A percentile compares a stretch with the other conserved stretches of the same genome.
Evolutionary conservation across 345 rosid genomes (phyloP).

Genomic region (Gossypium arboreum): DNA sequence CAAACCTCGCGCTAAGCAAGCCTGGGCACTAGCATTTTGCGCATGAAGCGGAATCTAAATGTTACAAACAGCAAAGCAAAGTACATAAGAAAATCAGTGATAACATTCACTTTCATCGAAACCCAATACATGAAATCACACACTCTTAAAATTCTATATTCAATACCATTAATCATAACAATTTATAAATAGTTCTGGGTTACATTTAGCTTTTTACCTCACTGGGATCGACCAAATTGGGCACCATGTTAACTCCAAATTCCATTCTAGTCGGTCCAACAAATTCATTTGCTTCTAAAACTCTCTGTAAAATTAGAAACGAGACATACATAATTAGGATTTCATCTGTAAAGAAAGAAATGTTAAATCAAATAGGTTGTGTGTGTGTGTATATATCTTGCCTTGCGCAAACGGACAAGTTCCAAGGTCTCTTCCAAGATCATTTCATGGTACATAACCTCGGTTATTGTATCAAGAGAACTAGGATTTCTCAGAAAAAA

Average conservation of each 20-base stretch:
- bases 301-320: not conserved
- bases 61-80: not conserved
- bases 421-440: conserved; percentile 12
- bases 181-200: not conserved
- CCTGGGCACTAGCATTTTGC: not conserved
- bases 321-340: not conserved
- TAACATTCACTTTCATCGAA: not conserved
- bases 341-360: not conserved
- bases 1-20: not conserved
- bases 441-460: not conserved
- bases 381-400: not conserved
- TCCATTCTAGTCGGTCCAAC: not conserved
- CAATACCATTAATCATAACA: too few relatives aligned
- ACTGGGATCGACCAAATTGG: not conserved
- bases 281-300: not conserved
- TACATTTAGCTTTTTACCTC: not conserved
- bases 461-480: not conserved
- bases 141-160: too few relatives aligned
- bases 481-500: not conserved
- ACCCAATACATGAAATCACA: too few relatives aligned
- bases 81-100: not conserved
- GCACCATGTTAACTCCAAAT: not conserved
- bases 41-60: not conserved
- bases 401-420: conserved; percentile 3
- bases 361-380: not conserved